phyloP scores from a whole-genome alignment of 441 rosid species.

The Biscutella laevigata region DNA sequence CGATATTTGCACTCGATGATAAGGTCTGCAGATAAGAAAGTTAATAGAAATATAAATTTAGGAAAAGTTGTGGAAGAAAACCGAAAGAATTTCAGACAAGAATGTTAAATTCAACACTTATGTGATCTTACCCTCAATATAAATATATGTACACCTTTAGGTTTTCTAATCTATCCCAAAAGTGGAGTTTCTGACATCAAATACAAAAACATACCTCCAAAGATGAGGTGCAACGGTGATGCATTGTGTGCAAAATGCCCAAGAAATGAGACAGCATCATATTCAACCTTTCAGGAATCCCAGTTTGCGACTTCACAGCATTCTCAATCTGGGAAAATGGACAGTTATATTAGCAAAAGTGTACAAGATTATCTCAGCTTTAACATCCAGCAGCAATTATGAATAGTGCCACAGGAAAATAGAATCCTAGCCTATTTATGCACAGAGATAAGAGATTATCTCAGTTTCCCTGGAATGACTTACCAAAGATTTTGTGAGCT shows the following conservation, averaged over 20 bases:
- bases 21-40: slow-evolving; percentile 35
- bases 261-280: slow-evolving; percentile 55
- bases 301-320: slow-evolving; percentile 64
- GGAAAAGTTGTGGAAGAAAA: neutral
- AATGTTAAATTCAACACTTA: neutral
- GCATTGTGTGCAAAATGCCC: slow-evolving; percentile 76
- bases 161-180: neutral
- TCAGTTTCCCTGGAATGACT: slow-evolving; percentile 18
- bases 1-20: slow-evolving; percentile 39
- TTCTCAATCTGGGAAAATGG: slow-evolving; percentile 57
- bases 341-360: slow-evolving; percentile 10
- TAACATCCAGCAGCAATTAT: neutral
- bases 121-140: neutral
- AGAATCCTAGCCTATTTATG: neutral
- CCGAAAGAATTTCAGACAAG: neutral
- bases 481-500: slow-evolving; percentile 68
- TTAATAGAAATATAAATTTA: neutral
- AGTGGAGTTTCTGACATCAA: neutral
- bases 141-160: neutral
- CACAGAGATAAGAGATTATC: neutral
- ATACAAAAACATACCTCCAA: slow-evolving; percentile 52
- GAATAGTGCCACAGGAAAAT: neutral
- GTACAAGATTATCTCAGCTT: neutral
- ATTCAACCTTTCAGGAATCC: slow-evolving; percentile 45
- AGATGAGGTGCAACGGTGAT: slow-evolving; percentile 69